A percentile compares a stretch with the other conserved stretches of the same genome.
These are phyloP conservation scores for Colletotrichum tropicicola DNA, from an alignment of 2,329 filamentous ascomycete genomes.

Conservation along the genomic window DNA sequence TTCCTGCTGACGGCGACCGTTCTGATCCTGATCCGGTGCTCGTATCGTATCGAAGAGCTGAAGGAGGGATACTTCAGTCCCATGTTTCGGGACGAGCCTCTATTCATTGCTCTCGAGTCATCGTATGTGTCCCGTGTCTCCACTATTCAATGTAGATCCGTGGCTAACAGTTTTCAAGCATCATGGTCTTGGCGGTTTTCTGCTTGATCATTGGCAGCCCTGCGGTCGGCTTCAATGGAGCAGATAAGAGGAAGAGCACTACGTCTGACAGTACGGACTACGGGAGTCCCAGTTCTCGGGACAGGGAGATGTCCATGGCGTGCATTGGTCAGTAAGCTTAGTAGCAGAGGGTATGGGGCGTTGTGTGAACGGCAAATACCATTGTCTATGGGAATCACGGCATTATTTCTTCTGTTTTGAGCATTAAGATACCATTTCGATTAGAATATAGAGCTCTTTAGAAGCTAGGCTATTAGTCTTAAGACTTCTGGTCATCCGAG, in stretches of 20 bases:
- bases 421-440: too few relatives aligned
- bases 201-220: conserved; percentile 20
- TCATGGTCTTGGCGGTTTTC: conserved; percentile 21
- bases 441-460: too few relatives aligned
- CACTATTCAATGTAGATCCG: too few relatives aligned
- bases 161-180: neutral
- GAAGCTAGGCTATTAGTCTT: too few relatives aligned
- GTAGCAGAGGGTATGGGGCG: neutral
- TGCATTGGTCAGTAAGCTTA: neutral
- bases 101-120: conserved; percentile 55
- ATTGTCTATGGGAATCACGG: too few relatives aligned
- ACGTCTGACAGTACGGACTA: neutral
- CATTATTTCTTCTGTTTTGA: too few relatives aligned
- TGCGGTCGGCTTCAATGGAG: conserved; percentile 2
- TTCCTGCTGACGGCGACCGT: conserved; percentile 61
- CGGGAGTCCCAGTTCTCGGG: neutral
- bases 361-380: too few relatives aligned
- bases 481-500: too few relatives aligned
- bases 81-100: conserved; percentile 52
- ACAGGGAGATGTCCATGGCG: neutral
- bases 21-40: conserved; percentile 64
- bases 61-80: conserved; percentile 61
- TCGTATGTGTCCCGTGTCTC: conserved; percentile 32
- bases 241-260: neutral
- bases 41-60: conserved; percentile 68